phyloP scores from a whole-genome alignment of 768 basidiomycete species.

The Clitopilus passeckerianus region DNA sequence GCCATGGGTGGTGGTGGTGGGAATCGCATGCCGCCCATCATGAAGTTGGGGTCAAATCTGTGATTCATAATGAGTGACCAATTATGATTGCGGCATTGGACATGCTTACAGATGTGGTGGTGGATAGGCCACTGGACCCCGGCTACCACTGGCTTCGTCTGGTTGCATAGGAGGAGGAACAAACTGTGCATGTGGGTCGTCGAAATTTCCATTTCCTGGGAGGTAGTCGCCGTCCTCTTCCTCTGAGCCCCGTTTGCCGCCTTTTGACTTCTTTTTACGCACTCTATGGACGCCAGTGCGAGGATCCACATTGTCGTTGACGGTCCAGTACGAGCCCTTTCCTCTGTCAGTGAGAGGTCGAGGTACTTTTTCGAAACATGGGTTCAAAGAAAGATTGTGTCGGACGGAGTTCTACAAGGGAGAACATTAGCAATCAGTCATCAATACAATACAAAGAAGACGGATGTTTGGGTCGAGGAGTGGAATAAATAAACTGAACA shows the following conservation, averaged over 20 bases:
- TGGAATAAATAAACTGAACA: constrained; percentile 29
- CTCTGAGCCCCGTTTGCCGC: constrained; percentile 44
- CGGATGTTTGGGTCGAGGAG: constrained; percentile 23
- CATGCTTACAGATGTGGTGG: constrained; percentile 56
- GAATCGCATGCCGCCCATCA: constrained; percentile 67
- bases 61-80: constrained; percentile 10
- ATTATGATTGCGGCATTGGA: background rate
- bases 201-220: constrained; percentile 42
- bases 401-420: constrained; percentile 76
- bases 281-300: constrained; percentile 86
- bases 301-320: constrained; percentile 86
- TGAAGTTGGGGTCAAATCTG: constrained; percentile 75
- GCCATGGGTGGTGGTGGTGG: constrained; percentile 50
- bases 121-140: constrained; percentile 53
- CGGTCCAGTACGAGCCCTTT: constrained; percentile 91
- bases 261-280: constrained; percentile 81
- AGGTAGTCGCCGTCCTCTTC: constrained; percentile 67
- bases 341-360: constrained; percentile 89
- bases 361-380: constrained; percentile 88
- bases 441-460: constrained; percentile 12
- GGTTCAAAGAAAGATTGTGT: constrained; percentile 86
- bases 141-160: constrained; percentile 57
- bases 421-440: constrained; percentile 16
- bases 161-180: constrained; percentile 52
- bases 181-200: constrained; percentile 53